phyloP scores from a whole-genome alignment of 495 filamentous ascomycete genomes.

The Tuber aestivum region DNA sequence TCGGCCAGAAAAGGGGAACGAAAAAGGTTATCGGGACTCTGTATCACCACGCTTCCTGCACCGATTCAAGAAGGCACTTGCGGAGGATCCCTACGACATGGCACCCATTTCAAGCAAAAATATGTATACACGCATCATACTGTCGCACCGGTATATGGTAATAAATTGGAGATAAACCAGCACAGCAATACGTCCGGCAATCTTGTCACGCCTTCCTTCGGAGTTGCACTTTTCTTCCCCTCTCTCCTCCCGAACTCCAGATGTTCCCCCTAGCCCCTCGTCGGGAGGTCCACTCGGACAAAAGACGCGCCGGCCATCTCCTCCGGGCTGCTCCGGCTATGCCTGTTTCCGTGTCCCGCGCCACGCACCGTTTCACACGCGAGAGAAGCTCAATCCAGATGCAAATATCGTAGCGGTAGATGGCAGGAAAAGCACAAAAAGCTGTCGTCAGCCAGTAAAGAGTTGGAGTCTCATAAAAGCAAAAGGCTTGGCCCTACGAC shows the following conservation, averaged over 20 bases:
- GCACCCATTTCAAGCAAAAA: not conserved
- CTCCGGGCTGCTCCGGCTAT: not conserved
- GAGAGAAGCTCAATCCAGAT: not conserved
- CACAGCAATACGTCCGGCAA: not conserved
- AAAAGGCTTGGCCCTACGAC: not conserved
- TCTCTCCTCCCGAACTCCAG: not conserved
- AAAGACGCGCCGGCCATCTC: slow-evolving; percentile 1
- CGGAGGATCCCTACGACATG: not conserved
- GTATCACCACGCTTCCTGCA: not conserved
- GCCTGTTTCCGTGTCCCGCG: not conserved
- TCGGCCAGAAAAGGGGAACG: not conserved
- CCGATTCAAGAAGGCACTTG: not conserved
- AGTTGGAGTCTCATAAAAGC: not conserved
- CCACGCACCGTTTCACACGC: not conserved
- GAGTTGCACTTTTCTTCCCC: not conserved
- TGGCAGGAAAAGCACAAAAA: not conserved
- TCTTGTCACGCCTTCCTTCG: not conserved
- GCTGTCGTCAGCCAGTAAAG: not conserved
- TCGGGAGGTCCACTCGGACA: not conserved
- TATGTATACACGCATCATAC: no score
- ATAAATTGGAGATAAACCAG: not conserved
- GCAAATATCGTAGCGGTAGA: not conserved
- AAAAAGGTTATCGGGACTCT: not conserved
- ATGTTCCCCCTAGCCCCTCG: not conserved
- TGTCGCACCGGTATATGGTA: not conserved